A percentile compares a stretch with the other conserved stretches of the same genome.
Evolutionary conservation across 2,329 filamentous ascomycete species (phyloP).

Genomic region (Ophiostoma angusticollis): DNA sequence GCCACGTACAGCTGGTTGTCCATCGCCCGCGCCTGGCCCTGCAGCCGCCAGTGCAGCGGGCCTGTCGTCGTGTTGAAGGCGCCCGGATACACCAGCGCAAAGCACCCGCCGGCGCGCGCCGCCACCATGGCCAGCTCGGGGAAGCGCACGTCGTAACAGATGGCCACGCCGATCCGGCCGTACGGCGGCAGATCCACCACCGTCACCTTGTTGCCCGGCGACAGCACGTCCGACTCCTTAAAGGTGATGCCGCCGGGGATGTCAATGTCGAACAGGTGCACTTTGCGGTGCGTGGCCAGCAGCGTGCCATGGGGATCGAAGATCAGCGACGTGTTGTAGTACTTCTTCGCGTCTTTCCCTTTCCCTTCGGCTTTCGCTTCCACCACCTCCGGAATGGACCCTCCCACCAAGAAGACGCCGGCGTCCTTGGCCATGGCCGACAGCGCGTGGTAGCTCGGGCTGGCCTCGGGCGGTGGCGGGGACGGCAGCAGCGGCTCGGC

Average conservation of each 20-base stretch:
- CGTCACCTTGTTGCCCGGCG: constrained; percentile 72
- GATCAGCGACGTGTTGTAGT: constrained; percentile 83
- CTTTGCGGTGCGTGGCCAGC: constrained; percentile 81
- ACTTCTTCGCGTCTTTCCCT: constrained; percentile 29
- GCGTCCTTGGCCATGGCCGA: constrained; percentile 67
- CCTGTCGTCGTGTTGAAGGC: constrained; percentile 95
- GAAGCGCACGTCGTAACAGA: constrained; percentile 97
- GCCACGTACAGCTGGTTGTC: constrained; percentile 84
- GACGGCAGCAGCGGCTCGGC: constrained; percentile 75
- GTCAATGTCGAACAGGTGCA: constrained; percentile 94
- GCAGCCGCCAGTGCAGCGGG: constrained; percentile 78
- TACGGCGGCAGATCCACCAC: constrained; percentile 79
- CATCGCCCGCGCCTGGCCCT: constrained; percentile 63
- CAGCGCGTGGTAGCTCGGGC: constrained; percentile 77
- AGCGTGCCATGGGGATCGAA: constrained; percentile 70
- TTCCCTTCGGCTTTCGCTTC: constrained; percentile 17
- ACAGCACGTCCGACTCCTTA: constrained; percentile 78
- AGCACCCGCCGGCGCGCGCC: constrained; percentile 63
- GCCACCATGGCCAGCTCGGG: constrained; percentile 86
- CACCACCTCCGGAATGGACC: constrained; percentile 79
- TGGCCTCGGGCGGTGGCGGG: constrained; percentile 55
- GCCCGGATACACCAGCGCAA: constrained; percentile 84
- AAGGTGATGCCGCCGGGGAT: constrained; percentile 93
- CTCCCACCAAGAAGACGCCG: constrained; percentile 71
- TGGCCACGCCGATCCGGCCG: constrained; percentile 74